Conservation (phyloP, 257 asterid species). For the Cynanchum wilfordii region DNA sequence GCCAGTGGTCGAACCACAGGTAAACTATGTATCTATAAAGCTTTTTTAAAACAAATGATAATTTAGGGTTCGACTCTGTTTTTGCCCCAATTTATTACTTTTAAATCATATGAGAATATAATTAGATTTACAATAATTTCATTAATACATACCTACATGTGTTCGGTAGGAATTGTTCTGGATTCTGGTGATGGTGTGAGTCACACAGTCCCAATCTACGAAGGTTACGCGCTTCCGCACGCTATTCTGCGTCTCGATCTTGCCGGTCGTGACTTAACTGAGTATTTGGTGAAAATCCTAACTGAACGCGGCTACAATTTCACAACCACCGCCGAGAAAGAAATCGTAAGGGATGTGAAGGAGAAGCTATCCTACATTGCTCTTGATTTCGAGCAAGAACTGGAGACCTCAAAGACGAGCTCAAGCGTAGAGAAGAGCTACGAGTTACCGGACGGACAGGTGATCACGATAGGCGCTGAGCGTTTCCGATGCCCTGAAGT, state of each 20-base stretch:
- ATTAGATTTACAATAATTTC: too few species aligned
- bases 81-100: too few species aligned
- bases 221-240: constrained; percentile 19
- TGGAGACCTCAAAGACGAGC: constrained; percentile 15
- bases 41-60: too few species aligned
- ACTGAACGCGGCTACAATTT: constrained; percentile 19
- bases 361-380: constrained; percentile 25
- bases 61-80: too few species aligned
- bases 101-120: too few species aligned
- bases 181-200: constrained; percentile 20
- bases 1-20: constrained; percentile 98
- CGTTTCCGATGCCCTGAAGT: constrained; percentile 23
- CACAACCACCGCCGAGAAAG: constrained; percentile 14
- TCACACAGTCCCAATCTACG: constrained; percentile 17
- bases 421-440: constrained; percentile 17
- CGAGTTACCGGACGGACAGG: constrained; percentile 19
- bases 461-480: constrained; percentile 22
- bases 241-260: constrained; percentile 23
- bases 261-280: constrained; percentile 20
- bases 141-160: neutral
- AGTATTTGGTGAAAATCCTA: constrained; percentile 17
- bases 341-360: constrained; percentile 19
- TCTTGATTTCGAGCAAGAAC: constrained; percentile 19
- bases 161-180: constrained; percentile 8
- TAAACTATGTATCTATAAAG: constrained; percentile 20